phyloP scores from a whole-genome alignment of 345 rosid species.

The Raphanus sativus region DNA sequence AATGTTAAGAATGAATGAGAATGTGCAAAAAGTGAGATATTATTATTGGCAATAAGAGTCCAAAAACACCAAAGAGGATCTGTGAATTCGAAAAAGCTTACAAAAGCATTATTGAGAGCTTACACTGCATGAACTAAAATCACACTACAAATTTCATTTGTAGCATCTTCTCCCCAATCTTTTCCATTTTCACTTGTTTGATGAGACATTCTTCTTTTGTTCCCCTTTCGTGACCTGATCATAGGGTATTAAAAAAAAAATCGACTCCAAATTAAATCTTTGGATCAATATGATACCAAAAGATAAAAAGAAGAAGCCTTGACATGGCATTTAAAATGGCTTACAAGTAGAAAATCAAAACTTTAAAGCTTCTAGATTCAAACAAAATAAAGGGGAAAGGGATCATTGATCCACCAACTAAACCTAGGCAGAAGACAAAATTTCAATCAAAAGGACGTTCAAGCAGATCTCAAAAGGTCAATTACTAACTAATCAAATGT shows the following conservation, averaged over 20 bases:
- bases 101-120: constrained; percentile 25
- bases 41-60: constrained; percentile 22
- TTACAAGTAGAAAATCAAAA: not conserved
- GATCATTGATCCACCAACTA: not conserved
- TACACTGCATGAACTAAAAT: constrained; percentile 26
- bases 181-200: constrained; percentile 23
- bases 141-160: constrained; percentile 13
- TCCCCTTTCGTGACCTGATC: constrained; percentile 33
- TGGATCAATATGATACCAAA: not conserved
- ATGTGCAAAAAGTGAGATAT: constrained; percentile 8
- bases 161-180: constrained; percentile 6
- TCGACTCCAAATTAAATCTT: not conserved
- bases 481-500: not conserved
- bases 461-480: not conserved
- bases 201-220: constrained; percentile 31
- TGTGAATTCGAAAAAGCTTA: constrained; percentile 22
- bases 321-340: not conserved
- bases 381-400: not conserved
- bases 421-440: not conserved
- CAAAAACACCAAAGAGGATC: constrained; percentile 7
- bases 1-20: constrained; percentile 17
- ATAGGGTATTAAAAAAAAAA: not conserved
- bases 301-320: not conserved
- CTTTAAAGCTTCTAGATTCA: not conserved
- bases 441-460: not conserved